These are phyloP conservation scores for Akebia trifoliata DNA, from an alignment of 164 flowering plant species.

Conservation along the genomic window DNA sequence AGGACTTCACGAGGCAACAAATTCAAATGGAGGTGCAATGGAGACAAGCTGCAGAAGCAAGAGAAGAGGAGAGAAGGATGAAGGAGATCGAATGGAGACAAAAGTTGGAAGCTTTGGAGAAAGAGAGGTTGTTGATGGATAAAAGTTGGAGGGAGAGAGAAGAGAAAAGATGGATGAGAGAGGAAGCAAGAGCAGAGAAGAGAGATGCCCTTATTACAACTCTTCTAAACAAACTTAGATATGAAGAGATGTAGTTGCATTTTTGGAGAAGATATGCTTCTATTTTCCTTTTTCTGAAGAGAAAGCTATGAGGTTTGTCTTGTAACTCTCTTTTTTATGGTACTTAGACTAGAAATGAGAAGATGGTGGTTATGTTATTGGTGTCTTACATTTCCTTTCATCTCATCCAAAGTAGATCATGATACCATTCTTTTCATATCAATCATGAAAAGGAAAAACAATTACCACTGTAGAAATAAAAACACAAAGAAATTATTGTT, in stretches of 20 bases:
- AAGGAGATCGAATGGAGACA: slow-evolving; percentile 80
- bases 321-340: not conserved
- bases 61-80: slow-evolving; percentile 65
- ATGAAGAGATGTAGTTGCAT: slow-evolving; percentile 40
- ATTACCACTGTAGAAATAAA: no score
- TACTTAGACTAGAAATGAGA: not conserved
- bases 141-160: slow-evolving; percentile 81
- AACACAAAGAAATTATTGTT: no score
- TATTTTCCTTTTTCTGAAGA: not conserved
- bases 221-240: slow-evolving; percentile 62
- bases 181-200: slow-evolving; percentile 85
- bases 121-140: slow-evolving; percentile 71
- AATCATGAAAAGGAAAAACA: no score
- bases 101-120: slow-evolving; percentile 70
- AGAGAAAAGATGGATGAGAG: slow-evolving; percentile 68
- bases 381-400: no score
- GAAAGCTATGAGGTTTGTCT: slow-evolving; percentile 4
- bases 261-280: no score
- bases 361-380: not conserved
- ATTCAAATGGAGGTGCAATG: slow-evolving; percentile 68
- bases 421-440: no score
- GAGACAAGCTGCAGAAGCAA: slow-evolving; percentile 53
- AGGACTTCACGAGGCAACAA: slow-evolving; percentile 72
- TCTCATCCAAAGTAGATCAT: no score
- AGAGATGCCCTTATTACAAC: slow-evolving; percentile 75